Evolutionary conservation across 1,139 yeast genomes (phyloP).

Genomic region (Kodamaea arcana): DNA sequence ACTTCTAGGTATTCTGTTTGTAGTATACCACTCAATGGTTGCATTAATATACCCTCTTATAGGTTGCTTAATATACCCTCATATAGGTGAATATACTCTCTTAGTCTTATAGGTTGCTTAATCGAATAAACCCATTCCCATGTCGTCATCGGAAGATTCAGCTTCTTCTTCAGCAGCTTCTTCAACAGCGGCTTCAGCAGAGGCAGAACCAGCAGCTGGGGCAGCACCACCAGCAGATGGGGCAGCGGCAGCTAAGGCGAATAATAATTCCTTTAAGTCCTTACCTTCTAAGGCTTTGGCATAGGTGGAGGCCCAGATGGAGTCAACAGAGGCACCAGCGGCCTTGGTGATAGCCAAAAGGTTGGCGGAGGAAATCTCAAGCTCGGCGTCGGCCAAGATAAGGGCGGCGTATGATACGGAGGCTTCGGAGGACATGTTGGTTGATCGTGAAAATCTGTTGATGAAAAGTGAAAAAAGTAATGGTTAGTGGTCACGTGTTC

Average conservation of each 20-base stretch:
- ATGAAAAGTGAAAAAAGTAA: background rate
- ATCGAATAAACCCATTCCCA: slow-evolving; percentile 87
- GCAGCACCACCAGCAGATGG: slow-evolving; percentile 63
- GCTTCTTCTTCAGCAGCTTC: slow-evolving; percentile 54
- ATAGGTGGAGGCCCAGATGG: slow-evolving; percentile 77
- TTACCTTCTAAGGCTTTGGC: slow-evolving; percentile 79
- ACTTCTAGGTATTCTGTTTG: too few relatives aligned
- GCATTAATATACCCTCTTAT: too few relatives aligned
- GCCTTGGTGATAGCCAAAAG: slow-evolving; percentile 57
- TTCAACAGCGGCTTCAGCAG: slow-evolving; percentile 53
- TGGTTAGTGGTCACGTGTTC: background rate
- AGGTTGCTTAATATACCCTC: too few relatives aligned
- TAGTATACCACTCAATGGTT: too few relatives aligned
- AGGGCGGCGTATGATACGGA: slow-evolving; percentile 86
- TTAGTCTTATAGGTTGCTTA: too few relatives aligned
- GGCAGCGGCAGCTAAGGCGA: slow-evolving; percentile 67
- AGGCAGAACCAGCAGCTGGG: slow-evolving; percentile 55
- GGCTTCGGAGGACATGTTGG: slow-evolving; percentile 70
- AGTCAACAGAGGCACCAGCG: slow-evolving; percentile 47
- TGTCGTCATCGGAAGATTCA: slow-evolving; percentile 61
- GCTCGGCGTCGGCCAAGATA: slow-evolving; percentile 80
- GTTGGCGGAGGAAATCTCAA: slow-evolving; percentile 76
- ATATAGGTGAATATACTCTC: too few relatives aligned
- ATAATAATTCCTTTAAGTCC: slow-evolving; percentile 71
- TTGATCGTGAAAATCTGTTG: background rate